These are phyloP conservation scores for Calocera viscosa DNA, from an alignment of 768 basidiomycete genomes.

Conservation along the genomic window DNA sequence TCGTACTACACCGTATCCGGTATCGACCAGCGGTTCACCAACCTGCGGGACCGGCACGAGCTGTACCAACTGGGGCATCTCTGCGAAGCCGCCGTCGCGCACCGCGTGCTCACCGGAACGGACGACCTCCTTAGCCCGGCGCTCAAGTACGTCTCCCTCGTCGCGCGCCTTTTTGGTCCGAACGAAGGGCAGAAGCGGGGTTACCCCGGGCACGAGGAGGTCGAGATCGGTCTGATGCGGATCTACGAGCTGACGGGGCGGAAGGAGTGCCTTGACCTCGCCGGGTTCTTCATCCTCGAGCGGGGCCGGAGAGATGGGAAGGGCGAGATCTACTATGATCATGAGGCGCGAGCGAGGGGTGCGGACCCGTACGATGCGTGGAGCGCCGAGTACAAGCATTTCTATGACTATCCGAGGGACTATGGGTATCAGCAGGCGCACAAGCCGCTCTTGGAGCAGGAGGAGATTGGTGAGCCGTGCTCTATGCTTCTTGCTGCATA, in stretches of 20 bases:
- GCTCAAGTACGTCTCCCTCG: conserved; percentile 18
- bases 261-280: conserved; percentile 10
- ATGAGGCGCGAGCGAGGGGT: conserved; percentile 17
- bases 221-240: conserved; percentile 18
- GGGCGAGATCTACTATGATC: conserved; percentile 15
- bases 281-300: conserved; percentile 19
- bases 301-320: conserved; percentile 16
- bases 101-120: conserved; percentile 15
- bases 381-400: neutral
- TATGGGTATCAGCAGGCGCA: conserved; percentile 5
- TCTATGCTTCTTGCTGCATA: neutral
- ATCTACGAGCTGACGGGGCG: conserved; percentile 15
- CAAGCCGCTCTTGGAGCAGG: neutral
- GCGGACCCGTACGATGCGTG: conserved; percentile 13
- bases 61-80: conserved; percentile 21
- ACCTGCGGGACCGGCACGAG: conserved; percentile 19
- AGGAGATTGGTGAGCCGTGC: neutral
- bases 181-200: conserved; percentile 17
- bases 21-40: conserved; percentile 19
- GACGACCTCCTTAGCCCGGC: conserved; percentile 14
- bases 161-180: conserved; percentile 16
- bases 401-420: neutral
- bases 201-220: conserved; percentile 21
- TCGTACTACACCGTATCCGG: conserved; percentile 21
- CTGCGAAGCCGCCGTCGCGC: conserved; percentile 20